Conservation (phyloP, 2,329 filamentous ascomycete genomes). For the Botrytis byssoidea region DNA sequence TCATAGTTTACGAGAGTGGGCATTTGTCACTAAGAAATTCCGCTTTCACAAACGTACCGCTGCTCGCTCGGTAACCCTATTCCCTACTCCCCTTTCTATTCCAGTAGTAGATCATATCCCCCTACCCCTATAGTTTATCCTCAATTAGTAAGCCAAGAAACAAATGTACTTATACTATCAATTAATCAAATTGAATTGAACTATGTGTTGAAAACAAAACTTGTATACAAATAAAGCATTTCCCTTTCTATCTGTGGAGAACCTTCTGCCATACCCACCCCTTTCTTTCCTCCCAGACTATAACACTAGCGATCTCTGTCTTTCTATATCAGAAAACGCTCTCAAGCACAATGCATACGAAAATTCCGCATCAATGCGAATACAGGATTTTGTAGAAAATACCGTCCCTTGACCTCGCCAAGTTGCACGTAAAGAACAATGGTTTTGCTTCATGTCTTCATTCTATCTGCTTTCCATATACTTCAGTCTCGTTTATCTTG, state of each 20-base stretch:
- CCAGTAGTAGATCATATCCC: background rate
- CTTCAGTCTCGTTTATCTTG: background rate
- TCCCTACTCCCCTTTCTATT: background rate
- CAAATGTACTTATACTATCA: constrained; percentile 9
- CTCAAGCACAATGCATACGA: background rate
- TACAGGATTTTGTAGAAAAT: background rate
- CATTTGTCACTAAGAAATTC: background rate
- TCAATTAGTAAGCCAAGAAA: background rate
- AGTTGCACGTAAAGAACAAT: background rate
- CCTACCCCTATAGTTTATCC: background rate
- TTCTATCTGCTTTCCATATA: constrained; percentile 4
- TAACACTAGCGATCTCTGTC: background rate
- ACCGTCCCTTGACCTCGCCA: background rate
- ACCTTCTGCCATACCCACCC: background rate
- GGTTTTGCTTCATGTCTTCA: background rate
- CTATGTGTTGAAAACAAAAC: constrained; percentile 14
- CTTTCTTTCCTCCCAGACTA: background rate
- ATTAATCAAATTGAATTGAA: background rate
- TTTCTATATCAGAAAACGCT: constrained; percentile 12
- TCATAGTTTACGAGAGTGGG: background rate
- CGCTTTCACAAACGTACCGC: background rate
- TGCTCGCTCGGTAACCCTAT: background rate
- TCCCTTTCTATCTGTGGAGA: constrained; percentile 3
- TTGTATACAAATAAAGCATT: constrained; percentile 17
- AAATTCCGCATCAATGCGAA: background rate